Base-by-base conservation (phyloP, 345 rosid genomes). In the Linum usitatissimum region DNA sequence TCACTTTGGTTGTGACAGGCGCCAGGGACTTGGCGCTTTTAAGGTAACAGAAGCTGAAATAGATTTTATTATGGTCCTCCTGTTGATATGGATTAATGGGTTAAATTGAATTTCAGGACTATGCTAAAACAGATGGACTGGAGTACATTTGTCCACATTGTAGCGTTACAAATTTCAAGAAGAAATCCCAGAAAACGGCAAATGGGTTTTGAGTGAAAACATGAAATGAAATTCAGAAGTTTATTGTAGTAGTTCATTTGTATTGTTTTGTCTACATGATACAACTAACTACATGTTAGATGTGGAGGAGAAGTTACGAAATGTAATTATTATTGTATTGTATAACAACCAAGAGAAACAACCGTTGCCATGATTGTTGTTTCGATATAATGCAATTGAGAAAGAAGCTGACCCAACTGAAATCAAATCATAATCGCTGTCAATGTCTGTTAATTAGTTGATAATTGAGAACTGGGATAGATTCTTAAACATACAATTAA, bases 21-120 rank as follows among this genome's bases (percentile, higher is more conserved):
- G 97, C 70, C 96, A 89, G 57, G 97, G 99, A 21, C 99, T 90
- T 9, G 99, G 97, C 48, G 97, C 99, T 74, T 93, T 93, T 55
- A 93, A 93, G 92, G 99, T 90, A 75, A 23, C 28, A 23, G 28
- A 1, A 23, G 28, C 28, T 23, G 28, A 23, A 23, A 23, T 14
- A 0, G n/a, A 6, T 66, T 28, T n/a, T n/a, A n/a, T n/a, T 65
- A 18, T 36, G 14, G 34, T 23, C 28, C 28, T 0, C 28, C 28
- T 23, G 28, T n/a, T 18, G 49, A 36, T 60, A 54, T 68, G 42
- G 17, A 45, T 23, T 30, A 0, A 19, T 14, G 45, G 18, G 57
- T 36, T 62, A 68, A 67, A 42, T 83, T 55, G 59, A 55, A 55
- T 19, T 67, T 55, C 88, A 93, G 99, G 99, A 93, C 76, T 93